Percentiles rank a stretch among this genome's conserved stretches.
Evolutionary conservation across 2,329 filamentous ascomycete genomes (phyloP).

Genomic region (Aspergillus thermomutatus): DNA sequence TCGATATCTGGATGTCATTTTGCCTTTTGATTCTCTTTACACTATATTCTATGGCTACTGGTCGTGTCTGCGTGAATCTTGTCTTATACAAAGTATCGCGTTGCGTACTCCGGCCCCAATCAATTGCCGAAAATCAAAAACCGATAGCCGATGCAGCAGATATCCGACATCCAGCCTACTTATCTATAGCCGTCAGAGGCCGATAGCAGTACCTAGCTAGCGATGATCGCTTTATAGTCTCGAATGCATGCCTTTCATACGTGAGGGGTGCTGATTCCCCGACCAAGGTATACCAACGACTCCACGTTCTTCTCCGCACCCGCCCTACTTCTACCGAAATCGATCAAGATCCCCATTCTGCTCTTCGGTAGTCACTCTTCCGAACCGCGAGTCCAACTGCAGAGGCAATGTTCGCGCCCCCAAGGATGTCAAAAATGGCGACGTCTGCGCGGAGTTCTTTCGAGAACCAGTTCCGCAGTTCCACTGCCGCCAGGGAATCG

Average conservation of each 20-base stretch:
- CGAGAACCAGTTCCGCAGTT: conserved; percentile 4
- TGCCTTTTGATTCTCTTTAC: not conserved
- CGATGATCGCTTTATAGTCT: not conserved
- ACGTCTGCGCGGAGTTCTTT: conserved; percentile 4
- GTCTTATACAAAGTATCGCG: not conserved
- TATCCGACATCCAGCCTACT: not conserved
- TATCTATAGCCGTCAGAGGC: not conserved
- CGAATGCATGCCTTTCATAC: not conserved
- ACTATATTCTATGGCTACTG: not conserved
- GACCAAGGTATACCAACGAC: not conserved
- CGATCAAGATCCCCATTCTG: not conserved
- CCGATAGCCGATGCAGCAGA: not conserved
- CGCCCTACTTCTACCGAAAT: not conserved
- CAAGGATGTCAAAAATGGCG: conserved; percentile 3
- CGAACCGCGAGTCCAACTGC: not conserved
- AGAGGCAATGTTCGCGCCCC: not conserved
- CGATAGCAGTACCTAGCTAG: not conserved
- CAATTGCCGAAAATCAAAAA: not conserved
- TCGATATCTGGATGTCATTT: conserved; percentile 30
- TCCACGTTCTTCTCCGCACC: not conserved
- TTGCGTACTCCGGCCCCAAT: not conserved
- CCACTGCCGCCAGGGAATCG: conserved; percentile 24
- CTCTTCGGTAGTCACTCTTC: not conserved
- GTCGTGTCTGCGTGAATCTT: not conserved
- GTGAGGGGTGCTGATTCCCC: not conserved